Evolutionary conservation across 345 rosid genomes (phyloP).

Genomic region (Cardamine resedifolia): DNA sequence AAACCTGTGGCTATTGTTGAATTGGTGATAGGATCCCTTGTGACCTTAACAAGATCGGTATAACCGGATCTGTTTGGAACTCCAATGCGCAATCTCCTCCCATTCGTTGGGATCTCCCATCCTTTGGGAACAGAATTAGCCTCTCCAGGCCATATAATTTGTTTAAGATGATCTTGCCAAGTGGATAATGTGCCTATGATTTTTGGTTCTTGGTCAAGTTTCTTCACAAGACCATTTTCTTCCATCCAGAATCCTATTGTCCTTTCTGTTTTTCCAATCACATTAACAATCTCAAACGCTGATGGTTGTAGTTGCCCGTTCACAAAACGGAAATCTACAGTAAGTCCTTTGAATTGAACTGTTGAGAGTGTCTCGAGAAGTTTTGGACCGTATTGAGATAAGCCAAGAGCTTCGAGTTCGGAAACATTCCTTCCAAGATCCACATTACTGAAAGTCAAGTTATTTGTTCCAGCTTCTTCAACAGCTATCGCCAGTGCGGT

Average conservation of each 20-base stretch:
- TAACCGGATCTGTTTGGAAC: slow-evolving; percentile 47
- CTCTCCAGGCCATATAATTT: slow-evolving; percentile 43
- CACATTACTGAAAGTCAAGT: slow-evolving; percentile 24
- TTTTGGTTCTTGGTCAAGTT: slow-evolving; percentile 5
- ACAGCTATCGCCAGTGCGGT: slow-evolving; percentile 49
- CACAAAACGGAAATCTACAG: slow-evolving; percentile 43
- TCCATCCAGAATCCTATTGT: slow-evolving; percentile 53
- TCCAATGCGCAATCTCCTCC: slow-evolving; percentile 43
- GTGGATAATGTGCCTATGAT: slow-evolving; percentile 25
- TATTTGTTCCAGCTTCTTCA: slow-evolving; percentile 41
- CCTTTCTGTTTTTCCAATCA: slow-evolving; percentile 35
- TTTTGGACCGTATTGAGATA: slow-evolving; percentile 46
- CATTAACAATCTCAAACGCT: slow-evolving; percentile 47
- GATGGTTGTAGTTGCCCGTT: slow-evolving; percentile 39
- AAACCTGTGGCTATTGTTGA: slow-evolving; percentile 31
- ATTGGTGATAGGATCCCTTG: slow-evolving; percentile 27
- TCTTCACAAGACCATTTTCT: slow-evolving; percentile 36
- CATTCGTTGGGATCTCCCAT: slow-evolving; percentile 52
- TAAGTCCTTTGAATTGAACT: slow-evolving; percentile 45
- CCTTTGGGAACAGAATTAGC: slow-evolving; percentile 42
- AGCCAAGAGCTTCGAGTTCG: slow-evolving; percentile 44
- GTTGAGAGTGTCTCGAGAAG: slow-evolving; percentile 38
- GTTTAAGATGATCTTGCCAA: slow-evolving; percentile 27
- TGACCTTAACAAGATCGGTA: slow-evolving; percentile 41
- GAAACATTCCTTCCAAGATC: slow-evolving; percentile 27